Evolutionary conservation across 345 rosid species (phyloP), one percentile per base, ranked within the genome.

Genomic region (Rhodamnia argentea): DNA sequence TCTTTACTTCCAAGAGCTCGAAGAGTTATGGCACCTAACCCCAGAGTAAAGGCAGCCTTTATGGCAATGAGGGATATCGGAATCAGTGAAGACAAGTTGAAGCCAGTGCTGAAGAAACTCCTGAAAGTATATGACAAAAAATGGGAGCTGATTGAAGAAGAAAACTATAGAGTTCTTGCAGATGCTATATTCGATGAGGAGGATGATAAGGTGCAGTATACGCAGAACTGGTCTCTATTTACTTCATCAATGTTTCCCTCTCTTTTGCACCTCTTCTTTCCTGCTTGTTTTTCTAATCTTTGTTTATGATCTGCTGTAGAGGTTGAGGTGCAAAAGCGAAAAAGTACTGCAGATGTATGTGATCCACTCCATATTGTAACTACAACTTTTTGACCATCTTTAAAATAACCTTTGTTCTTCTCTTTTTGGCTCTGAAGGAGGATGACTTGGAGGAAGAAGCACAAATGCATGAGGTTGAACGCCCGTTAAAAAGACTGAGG

Each of bases 101-200:
- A 94, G 86, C 99, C 97, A 10, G 96, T 94, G 8, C 88, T 97
- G 82, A 96, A 96, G 86, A 92, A 85, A 27, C 98, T 95, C 58
- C n/a, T n/a, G 16, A 83, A 74, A 83, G 18, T 96, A n/a, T 97
- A 95, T 86, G 99, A 97, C 3, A 96, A 89, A 59, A 96, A 97
- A n/a, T n/a, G 98, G 97, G 95, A 91, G 56, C 88, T n/a, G n/a
- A 96, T 96, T 64, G 98, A 94, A 59, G 94, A 88, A 52, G n/a
- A 96, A 85, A 94, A 94, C 84, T 97, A 94, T 84, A 93, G 99
- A 88, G 98, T 83, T 89, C 95, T 97, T 56, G 95, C 92, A 29
- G 99, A 96, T 90, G 98, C 99, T 55, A 94, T 97, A 74, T 95
- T 96, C 57, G 99, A 97, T 0, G 90, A 86, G 29, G 94, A 95